These are phyloP conservation scores for Wolfiporia cocos DNA, from an alignment of 1,284 basidiomycete genomes.

Conservation along the genomic window DNA sequence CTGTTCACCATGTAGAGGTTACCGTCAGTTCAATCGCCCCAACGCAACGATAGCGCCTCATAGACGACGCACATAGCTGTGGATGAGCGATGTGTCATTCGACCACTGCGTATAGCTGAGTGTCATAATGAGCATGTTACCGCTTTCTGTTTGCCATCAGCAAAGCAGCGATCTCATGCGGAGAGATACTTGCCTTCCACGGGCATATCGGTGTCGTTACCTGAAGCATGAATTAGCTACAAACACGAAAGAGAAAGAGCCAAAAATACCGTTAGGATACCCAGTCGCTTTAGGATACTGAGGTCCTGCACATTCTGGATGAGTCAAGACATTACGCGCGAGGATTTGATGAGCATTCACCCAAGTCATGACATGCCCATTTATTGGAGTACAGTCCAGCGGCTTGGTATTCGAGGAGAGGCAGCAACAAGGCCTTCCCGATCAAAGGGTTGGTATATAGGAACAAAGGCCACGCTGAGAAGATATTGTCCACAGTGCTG, in stretches of 20 bases:
- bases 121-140: constrained; percentile 74
- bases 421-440: constrained; percentile 55
- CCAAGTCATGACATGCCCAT: constrained; percentile 59
- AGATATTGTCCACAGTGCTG: constrained; percentile 72
- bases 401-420: constrained; percentile 60
- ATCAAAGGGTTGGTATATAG: constrained; percentile 58
- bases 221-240: constrained; percentile 12
- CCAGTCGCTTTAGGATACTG: constrained; percentile 43
- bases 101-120: constrained; percentile 61
- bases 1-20: constrained; percentile 26
- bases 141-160: constrained; percentile 41
- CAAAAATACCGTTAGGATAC: constrained; percentile 44
- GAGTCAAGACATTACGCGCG: no score
- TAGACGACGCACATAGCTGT: constrained; percentile 38
- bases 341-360: constrained; percentile 20
- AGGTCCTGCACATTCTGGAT: no score
- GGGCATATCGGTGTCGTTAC: constrained; percentile 54
- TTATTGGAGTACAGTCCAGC: constrained; percentile 60
- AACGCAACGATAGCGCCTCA: no score
- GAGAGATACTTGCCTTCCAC: constrained; percentile 49
- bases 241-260: neutral
- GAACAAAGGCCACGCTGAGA: constrained; percentile 60
- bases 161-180: no score
- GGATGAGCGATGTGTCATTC: constrained; percentile 46
- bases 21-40: neutral